Evolutionary conservation across 2,329 filamentous ascomycete genomes (phyloP).

Genomic region (Calonectria pauciramosa): DNA sequence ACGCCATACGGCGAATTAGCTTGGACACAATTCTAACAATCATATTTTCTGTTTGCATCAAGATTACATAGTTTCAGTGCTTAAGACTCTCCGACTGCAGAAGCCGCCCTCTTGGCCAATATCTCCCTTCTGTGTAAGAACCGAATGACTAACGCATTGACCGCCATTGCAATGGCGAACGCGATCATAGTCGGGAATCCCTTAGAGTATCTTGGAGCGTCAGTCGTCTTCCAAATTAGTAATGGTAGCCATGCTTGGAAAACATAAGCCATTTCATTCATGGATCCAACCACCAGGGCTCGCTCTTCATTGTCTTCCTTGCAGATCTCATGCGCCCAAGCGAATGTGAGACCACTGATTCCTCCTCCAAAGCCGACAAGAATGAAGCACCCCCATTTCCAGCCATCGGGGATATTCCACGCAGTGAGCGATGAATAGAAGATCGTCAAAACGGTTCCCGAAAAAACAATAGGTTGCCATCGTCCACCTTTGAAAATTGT

Average conservation of each 20-base stretch:
- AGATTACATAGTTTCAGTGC: background rate
- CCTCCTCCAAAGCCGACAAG: conserved; percentile 66
- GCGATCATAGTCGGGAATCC: conserved; percentile 70
- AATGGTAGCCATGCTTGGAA: conserved; percentile 79
- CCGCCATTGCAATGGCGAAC: conserved; percentile 63
- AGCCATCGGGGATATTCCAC: conserved; percentile 63
- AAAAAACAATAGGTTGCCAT: conserved; percentile 75
- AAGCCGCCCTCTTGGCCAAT: conserved; percentile 20
- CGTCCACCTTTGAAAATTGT: conserved; percentile 68
- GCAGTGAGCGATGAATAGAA: conserved; percentile 55
- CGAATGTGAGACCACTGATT: conserved; percentile 60
- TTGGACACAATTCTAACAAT: background rate
- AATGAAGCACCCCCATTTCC: conserved; percentile 76
- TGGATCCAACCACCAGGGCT: conserved; percentile 73
- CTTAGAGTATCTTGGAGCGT: conserved; percentile 72
- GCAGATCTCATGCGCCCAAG: conserved; percentile 66
- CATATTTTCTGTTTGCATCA: too few species aligned
- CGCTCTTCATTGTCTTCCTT: conserved; percentile 72
- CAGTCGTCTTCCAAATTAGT: conserved; percentile 75
- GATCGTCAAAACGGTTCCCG: conserved; percentile 57
- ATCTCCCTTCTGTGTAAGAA: conserved; percentile 60
- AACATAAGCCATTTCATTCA: conserved; percentile 80
- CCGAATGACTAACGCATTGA: conserved; percentile 62
- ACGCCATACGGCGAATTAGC: background rate
- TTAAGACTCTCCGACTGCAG: conserved; percentile 23